Percentiles rank a stretch among this genome's conserved stretches.
Evolutionary conservation across 208 protist species (phyloP).

Genomic region (Vickermania ingenoplastis): DNA sequence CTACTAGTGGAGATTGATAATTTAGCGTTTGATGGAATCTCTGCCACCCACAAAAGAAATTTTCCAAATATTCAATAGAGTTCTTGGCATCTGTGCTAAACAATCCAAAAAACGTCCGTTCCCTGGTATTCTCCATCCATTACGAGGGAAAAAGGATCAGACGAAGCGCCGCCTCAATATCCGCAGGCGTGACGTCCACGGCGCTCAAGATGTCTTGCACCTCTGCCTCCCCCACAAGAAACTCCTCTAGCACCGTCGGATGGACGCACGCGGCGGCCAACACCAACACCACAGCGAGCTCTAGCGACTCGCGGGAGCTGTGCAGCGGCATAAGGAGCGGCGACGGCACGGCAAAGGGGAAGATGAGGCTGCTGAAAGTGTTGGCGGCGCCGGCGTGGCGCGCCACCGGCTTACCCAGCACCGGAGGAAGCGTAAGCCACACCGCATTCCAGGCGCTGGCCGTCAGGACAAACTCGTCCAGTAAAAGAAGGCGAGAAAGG

Average conservation of each 20-base stretch:
- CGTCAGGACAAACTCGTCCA: conserved; percentile 24
- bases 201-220: neutral
- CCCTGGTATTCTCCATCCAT: no score
- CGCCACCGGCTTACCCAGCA: neutral
- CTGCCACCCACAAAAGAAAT: no score
- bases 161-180: neutral
- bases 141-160: no score
- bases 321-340: conserved; percentile 18
- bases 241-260: conserved; percentile 3
- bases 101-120: no score
- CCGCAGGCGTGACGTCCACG: neutral
- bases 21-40: no score
- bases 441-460: conserved; percentile 21
- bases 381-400: conserved; percentile 4
- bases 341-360: conserved; percentile 43
- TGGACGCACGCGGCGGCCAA: conserved; percentile 24
- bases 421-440: conserved; percentile 14
- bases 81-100: no score
- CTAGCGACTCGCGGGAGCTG: conserved; percentile 17
- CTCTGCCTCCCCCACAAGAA: neutral
- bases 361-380: conserved; percentile 30
- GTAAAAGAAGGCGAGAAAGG: conserved; percentile 41
- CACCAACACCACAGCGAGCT: conserved; percentile 28
- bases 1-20: no score
- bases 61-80: no score